These are phyloP conservation scores for Ceratocystis alfenasii DNA, from an alignment of 2,329 filamentous ascomycete species.

Conservation along the genomic window DNA sequence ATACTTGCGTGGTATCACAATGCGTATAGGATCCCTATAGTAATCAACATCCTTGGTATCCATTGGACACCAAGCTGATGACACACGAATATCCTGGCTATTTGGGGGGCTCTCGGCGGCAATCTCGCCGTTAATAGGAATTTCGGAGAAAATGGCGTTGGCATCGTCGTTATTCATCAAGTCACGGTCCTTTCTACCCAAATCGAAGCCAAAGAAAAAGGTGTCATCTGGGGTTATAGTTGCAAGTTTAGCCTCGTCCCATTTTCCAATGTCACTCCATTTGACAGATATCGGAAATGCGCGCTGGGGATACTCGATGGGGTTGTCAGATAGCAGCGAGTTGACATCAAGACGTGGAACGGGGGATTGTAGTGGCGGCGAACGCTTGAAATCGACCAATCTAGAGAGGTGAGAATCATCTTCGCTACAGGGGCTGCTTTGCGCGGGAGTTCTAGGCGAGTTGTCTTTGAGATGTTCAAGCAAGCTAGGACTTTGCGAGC, in stretches of 20 bases:
- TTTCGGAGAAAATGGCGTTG: constrained; percentile 46
- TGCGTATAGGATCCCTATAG: constrained; percentile 55
- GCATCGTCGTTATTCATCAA: constrained; percentile 58
- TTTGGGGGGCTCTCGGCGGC: constrained; percentile 20
- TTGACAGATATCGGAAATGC: constrained; percentile 12
- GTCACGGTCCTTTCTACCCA: constrained; percentile 57
- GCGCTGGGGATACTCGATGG: constrained; percentile 24
- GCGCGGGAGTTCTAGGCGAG: constrained; percentile 33
- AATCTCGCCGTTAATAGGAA: constrained; percentile 15
- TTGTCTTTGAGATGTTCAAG: constrained; percentile 22
- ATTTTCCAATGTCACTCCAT: constrained; percentile 12
- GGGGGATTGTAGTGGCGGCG: constrained; percentile 23
- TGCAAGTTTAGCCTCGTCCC: constrained; percentile 11
- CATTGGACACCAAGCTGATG: constrained; percentile 20
- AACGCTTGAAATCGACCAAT: constrained; percentile 23
- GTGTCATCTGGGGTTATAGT: constrained; percentile 27
- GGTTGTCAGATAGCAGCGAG: constrained; percentile 47
- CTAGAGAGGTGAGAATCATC: constrained; percentile 27
- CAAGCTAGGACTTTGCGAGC: constrained; percentile 12
- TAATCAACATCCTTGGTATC: constrained; percentile 38
- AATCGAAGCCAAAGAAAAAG: constrained; percentile 57
- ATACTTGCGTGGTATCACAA: constrained; percentile 41
- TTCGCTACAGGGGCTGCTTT: constrained; percentile 32
- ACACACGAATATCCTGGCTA: constrained; percentile 17
- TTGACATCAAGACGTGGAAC: constrained; percentile 47